phyloP scores from a whole-genome alignment of 164 flowering plant genomes.

The Stephania japonica region DNA sequence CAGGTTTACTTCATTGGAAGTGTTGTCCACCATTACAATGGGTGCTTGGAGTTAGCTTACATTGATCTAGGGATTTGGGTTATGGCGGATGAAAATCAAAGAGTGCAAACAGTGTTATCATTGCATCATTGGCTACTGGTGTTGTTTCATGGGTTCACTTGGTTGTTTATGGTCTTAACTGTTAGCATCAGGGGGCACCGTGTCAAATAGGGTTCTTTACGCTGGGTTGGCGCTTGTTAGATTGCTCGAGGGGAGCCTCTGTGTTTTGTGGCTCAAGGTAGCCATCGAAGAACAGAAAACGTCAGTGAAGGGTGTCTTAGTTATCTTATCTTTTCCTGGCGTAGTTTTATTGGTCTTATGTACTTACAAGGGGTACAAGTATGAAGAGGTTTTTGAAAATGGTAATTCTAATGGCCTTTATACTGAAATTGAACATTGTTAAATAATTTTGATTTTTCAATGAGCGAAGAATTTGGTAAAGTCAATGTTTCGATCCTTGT shows the following conservation, averaged over 20 bases:
- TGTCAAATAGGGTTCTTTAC: constrained; percentile 20
- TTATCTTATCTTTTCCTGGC: constrained; percentile 49
- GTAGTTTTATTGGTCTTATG: constrained; percentile 40
- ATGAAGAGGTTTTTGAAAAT: constrained; percentile 9
- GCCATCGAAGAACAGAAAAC: constrained; percentile 6
- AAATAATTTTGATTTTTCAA: no score
- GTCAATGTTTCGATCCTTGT: no score
- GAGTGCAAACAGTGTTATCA: constrained; percentile 23
- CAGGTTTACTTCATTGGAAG: constrained; percentile 11
- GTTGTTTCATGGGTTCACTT: constrained; percentile 47
- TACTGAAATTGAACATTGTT: no score
- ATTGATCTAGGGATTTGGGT: constrained; percentile 37
- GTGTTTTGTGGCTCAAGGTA: constrained; percentile 28
- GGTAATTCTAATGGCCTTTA: constrained; percentile 12
- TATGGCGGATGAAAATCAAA: constrained; percentile 20
- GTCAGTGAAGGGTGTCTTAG: constrained; percentile 29
- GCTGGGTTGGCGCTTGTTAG: constrained; percentile 27
- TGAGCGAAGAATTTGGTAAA: no score
- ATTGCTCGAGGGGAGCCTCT: constrained; percentile 36
- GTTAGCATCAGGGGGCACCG: constrained; percentile 21
- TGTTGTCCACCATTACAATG: constrained; percentile 33
- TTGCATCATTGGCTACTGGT: constrained; percentile 37
- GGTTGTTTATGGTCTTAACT: constrained; percentile 31
- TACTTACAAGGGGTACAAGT: constrained; percentile 13
- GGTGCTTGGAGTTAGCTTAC: constrained; percentile 34